Evolutionary conservation across 2,329 filamentous ascomycete genomes (phyloP), one percentile per base, ranked within the genome.

Genomic region (Fusarium tanahbumbuense): DNA sequence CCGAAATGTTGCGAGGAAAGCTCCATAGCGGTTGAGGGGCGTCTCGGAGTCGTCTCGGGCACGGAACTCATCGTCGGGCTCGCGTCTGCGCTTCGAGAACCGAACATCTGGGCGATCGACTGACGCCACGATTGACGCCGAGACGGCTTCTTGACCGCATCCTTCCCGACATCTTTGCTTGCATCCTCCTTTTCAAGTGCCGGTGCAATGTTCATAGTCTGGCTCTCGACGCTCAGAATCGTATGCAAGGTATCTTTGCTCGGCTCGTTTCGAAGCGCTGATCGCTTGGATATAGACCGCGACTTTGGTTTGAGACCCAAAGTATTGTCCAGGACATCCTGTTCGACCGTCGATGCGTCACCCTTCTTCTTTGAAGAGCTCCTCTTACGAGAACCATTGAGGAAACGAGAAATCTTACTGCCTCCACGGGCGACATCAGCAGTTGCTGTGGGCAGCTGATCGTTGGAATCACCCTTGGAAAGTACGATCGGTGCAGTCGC

Each of bases 191-290:
- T 53, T 46, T 20, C 57, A n/a, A 62, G 60, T 25, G 44, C 68
- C 32, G 58, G 32, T 10, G 15, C 23, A 13, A 53, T 48, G 27
- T 46, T 56, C 2, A 28, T 54, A 32, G 55, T 55, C 18, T 82
- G 75, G 50, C 83, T 86, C 8, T 82, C 83, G 11, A 86, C 83
- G 62, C 85, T 86, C 54, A 86, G 72, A 20, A 86, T 85, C 2
- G 84, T 86, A 54, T 83, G 83, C 27, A 86, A 73, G 0, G 83
- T 85, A 27, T 85, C 84, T 67, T 81, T 81, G 71, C 82, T 85
- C n/a, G 78, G 71, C 32, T 83, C 80, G 1, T 77, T 75, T 46
- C 78, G 81, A 47, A 84, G 68, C 8, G 76, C 73, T 13, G 81
- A 68, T 42, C 78, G 79, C 66, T 80, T 82, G 3, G 79, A 76